These are phyloP conservation scores for Hypseocharis bilobata DNA, from an alignment of 441 rosid genomes.

Conservation along the genomic window DNA sequence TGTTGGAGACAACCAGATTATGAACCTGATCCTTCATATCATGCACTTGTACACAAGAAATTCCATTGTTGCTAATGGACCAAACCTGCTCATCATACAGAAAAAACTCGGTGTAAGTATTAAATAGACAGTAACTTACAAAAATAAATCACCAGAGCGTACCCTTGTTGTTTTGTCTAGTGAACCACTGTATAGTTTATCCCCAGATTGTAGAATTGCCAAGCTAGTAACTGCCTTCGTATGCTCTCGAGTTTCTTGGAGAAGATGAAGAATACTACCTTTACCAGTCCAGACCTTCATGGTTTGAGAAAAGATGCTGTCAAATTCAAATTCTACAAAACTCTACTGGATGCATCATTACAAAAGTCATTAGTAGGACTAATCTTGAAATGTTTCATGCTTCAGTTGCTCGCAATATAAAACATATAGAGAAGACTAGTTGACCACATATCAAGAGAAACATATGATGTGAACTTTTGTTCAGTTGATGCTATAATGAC, in stretches of 20 bases:
- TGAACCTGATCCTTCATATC: slow-evolving; percentile 66
- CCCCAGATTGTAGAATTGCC: slow-evolving; percentile 44
- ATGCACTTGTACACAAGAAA: slow-evolving; percentile 49
- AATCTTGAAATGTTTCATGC: neutral
- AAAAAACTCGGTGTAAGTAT: neutral
- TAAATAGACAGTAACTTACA: neutral
- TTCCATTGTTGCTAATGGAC: slow-evolving; percentile 36
- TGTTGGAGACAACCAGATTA: slow-evolving; percentile 40
- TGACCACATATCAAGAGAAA: neutral
- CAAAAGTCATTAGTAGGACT: neutral
- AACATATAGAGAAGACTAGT: neutral
- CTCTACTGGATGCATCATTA: neutral
- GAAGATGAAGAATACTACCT: slow-evolving; percentile 53
- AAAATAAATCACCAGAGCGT: slow-evolving; percentile 11
- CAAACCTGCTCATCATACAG: slow-evolving; percentile 37
- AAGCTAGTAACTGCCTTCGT: slow-evolving; percentile 58
- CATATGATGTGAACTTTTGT: neutral
- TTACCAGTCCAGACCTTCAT: slow-evolving; percentile 64
- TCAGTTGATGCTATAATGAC: no score
- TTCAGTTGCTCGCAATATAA: neutral
- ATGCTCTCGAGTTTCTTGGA: slow-evolving; percentile 55
- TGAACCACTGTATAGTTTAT: slow-evolving; percentile 56
- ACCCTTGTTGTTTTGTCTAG: slow-evolving; percentile 58
- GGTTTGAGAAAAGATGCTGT: slow-evolving; percentile 12
- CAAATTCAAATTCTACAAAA: neutral